Base-by-base conservation (phyloP, 2,329 filamentous ascomycete species). In the Verruconis gallopava region DNA sequence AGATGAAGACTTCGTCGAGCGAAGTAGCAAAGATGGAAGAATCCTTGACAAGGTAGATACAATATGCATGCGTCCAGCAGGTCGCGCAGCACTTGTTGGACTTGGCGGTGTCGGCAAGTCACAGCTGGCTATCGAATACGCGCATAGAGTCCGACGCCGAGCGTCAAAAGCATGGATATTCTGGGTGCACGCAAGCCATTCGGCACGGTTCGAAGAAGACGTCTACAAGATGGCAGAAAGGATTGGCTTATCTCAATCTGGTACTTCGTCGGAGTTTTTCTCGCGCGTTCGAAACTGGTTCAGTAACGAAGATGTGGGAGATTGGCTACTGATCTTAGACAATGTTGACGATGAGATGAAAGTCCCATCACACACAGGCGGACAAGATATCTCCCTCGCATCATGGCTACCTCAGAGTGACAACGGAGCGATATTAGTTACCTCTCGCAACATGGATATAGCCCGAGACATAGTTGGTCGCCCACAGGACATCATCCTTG, bases 281-380 rank as follows among this genome's bases (percentile, higher is more conserved):
- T 9, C 9, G 3, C 3, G 18, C 9, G 33, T 36, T 4, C 21
- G 13, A 12, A 15, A 14, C 4, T 36, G 50, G 51, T 28, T 54
- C 2, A 21, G 37, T 21, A 40, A 52, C 5, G 14, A 37, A 17
- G 17, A 3, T 9, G 50, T 49, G 4, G 45, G 43, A 6, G 20
- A 15, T 6, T 54, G 50, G 52, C 2, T 52, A 4, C 42, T 54
- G 38, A 34, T 54, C 2, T 9, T 54, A 11, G 51, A 54, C 35
- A 53, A 51, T n/a, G 48, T 43, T 5, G 51, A 54, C 30, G 49
- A 54, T 36, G n/a, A n/a, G 42, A 43, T 45, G 50, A n/a, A 43
- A 35, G 48, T 32, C 41, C 50, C 25, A 15, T 48, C 17, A 36
- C 3, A 11, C 14, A 6, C 33, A 19, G n/a, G 11, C 4, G 21